A percentile compares a stretch with the other conserved stretches of the same genome.
Evolutionary conservation across 2,329 filamentous ascomycete species (phyloP).

Genomic region (Lasiodiplodia sp.): DNA sequence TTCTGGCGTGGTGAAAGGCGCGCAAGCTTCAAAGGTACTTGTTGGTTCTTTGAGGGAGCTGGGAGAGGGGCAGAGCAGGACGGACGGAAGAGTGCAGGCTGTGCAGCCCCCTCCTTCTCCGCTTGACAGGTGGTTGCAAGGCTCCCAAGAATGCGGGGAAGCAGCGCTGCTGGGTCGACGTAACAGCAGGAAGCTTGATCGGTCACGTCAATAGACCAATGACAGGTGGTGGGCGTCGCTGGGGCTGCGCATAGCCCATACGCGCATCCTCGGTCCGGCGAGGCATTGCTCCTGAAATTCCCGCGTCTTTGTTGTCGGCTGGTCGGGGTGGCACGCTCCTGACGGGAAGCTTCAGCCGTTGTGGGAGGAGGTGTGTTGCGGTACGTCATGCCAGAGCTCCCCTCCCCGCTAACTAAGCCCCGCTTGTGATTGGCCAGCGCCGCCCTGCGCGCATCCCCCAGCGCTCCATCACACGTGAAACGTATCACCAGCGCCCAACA

Average conservation of each 20-base stretch:
- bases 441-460: background rate
- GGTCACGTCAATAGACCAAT: background rate
- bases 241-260: background rate
- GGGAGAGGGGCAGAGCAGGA: background rate
- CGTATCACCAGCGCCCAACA: background rate
- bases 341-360: background rate
- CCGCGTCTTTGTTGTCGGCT: slow-evolving; percentile 19
- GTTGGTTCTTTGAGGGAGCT: background rate
- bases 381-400: slow-evolving; percentile 12
- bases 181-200: slow-evolving; percentile 22
- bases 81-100: background rate
- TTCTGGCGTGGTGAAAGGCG: background rate
- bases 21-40: background rate
- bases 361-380: background rate
- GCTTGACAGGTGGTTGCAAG: background rate
- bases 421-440: slow-evolving; percentile 1
- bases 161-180: slow-evolving; percentile 13
- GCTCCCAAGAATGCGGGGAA: slow-evolving; percentile 25
- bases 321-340: slow-evolving; percentile 10
- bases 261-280: slow-evolving; percentile 13
- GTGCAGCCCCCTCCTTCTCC: slow-evolving; percentile 19
- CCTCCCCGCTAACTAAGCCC: slow-evolving; percentile 14
- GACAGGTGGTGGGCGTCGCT: slow-evolving; percentile 6
- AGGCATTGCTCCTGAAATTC: slow-evolving; percentile 8
- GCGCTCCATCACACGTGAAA: background rate